Base-by-base conservation (phyloP, 257 asterid species). In the Gentiana straminea region DNA sequence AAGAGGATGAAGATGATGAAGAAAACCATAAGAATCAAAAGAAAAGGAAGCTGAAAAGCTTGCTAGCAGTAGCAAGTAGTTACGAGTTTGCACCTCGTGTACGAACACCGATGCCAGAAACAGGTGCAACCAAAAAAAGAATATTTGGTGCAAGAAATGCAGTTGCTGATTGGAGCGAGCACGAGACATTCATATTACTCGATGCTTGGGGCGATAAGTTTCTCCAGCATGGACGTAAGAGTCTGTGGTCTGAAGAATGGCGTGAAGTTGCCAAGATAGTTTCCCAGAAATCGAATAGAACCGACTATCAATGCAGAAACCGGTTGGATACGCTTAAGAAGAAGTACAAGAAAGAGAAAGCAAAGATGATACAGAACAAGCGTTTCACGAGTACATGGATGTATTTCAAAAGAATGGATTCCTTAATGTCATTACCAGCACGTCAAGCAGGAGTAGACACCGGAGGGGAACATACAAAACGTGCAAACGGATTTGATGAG, bases 201-300 rank as follows among this genome's bases (percentile, higher is more conserved):
- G 85, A 79, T 24, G 81, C 94, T 3, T 89, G 97, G 97, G 95
- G 97, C 0, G 84, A 82, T 13, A 65, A 92, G 41, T 86, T 81
- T 73, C 81, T 89, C 63, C 77, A 77, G 54, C 94, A 78, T 50
- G 95, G 94, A 66, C 70, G 94, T 62, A 89, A 89, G 64, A 86
- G 95, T 58, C 95, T 89, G 45, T 80, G 94, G 45, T 83, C 83
- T 0, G 95, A 86, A 60, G 95, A 89, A 64, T 89, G 95, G 95
- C 94, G 81, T 66, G 95, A 81, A 66, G 95, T 89, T 24, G 83
- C 95, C 0, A 86, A 78, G 34, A 81, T 71, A 68, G 97, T 89
- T 6, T 79, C 85, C 0, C 83, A 67, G 48, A 81, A 75, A 10
- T 86, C 94, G 0, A 81, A 67, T 38, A 69, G 97, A 43, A 83